Base-by-base conservation (phyloP, 208 protist genomes). In the Acanthamoeba sp. region DNA sequence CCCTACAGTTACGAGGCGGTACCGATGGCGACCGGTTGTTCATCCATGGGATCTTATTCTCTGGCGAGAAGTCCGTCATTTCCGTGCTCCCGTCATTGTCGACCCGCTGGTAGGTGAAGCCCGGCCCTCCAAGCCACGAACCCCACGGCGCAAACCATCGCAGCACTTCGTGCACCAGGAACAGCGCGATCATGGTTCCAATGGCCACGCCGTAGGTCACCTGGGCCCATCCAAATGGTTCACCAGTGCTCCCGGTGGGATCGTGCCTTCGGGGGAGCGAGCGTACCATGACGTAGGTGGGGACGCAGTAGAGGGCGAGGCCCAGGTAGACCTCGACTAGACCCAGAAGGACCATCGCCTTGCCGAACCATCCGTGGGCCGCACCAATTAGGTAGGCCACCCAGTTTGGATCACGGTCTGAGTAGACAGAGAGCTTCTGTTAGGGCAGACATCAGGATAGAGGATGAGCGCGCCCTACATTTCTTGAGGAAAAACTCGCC, bases 41-140 rank as follows among this genome's bases (percentile, higher is more conserved):
- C 82, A 90, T 90, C 82, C 82, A 90, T 5, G 82, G 82, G 32
- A 90, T 57, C n/a, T 90, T 90, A 50, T 90, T 90, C 52, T 90
- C 82, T 29, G 82, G 52, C 82, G 29, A 40, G 40, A 90, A 42
- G 48, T 90, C 82, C 27, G 40, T 36, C 82, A 90, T 64, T 32
- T 90, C 57, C 48, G 48, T 90, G 52, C 34, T 64, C 14, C 52
- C 80, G 69, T 32, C 69, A 22, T 66, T 32, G 22, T 66, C 82
- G 57, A 16, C 40, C 2, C 57, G 82, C 40, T 90, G 29, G 57
- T 69, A 90, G 82, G 82, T 90, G n/a, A 90, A 90, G 48, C 82
- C 82, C 22, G 82, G 82, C 1, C 82, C 82, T 18, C 82, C 82
- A 22, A 90, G 57, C 52, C 57, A 90, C 20, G 52, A 57, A 36